Percentiles rank a stretch among this genome's conserved stretches.
phyloP scores from a whole-genome alignment of 352 stramenopile species.

The Globisporangium abappressorium region DNA sequence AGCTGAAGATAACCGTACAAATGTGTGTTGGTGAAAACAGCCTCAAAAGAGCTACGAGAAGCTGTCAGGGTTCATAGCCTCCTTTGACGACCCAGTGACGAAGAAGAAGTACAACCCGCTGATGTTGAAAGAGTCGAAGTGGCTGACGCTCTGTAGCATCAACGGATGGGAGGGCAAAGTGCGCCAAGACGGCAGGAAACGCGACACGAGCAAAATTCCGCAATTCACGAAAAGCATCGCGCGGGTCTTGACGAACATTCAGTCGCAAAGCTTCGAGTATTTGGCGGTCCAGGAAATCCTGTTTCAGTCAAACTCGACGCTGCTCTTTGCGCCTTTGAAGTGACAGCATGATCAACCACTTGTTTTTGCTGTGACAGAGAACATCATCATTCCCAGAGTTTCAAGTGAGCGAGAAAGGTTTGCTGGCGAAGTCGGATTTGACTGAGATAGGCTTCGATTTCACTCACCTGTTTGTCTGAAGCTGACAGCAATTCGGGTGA shows the following conservation, averaged over 20 bases:
- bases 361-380: no score
- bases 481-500: background rate
- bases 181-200: conserved; percentile 48
- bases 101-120: conserved; percentile 49
- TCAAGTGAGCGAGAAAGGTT: background rate
- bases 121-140: conserved; percentile 57
- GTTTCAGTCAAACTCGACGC: conserved; percentile 60
- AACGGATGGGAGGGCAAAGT: conserved; percentile 72
- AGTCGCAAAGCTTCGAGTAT: conserved; percentile 69
- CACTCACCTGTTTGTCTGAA: background rate
- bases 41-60: conserved; percentile 66
- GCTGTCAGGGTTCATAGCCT: conserved; percentile 48
- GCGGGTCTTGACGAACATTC: conserved; percentile 55
- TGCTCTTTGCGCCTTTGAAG: conserved; percentile 57
- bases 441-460: no score
- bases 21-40: conserved; percentile 19
- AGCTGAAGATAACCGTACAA: background rate
- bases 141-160: conserved; percentile 58
- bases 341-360: background rate
- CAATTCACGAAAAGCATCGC: conserved; percentile 57
- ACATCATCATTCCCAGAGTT: background rate
- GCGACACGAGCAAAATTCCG: conserved; percentile 36
- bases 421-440: no score
- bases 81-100: conserved; percentile 46
- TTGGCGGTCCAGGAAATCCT: conserved; percentile 67